Evolutionary conservation across 1,139 yeast species (phyloP).

Genomic region (Hyphopichia burtonii): DNA sequence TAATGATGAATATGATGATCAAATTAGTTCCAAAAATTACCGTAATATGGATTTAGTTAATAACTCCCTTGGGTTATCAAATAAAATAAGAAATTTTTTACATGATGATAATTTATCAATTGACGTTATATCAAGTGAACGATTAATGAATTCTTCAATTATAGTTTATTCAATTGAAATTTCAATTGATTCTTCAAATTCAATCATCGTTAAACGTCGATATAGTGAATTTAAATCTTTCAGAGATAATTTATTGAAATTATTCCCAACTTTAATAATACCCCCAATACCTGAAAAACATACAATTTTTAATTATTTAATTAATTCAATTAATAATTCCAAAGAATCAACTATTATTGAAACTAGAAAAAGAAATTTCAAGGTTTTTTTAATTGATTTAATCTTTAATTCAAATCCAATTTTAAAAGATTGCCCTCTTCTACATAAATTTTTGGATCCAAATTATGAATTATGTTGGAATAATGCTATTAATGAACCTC

Average conservation of each 20-base stretch:
- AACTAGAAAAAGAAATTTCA: slow-evolving; percentile 41
- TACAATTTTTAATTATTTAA: slow-evolving; percentile 41
- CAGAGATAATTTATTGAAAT: slow-evolving; percentile 40
- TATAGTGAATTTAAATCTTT: slow-evolving; percentile 57
- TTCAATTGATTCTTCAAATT: slow-evolving; percentile 11
- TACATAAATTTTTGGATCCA: slow-evolving; percentile 49
- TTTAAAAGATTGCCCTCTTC: slow-evolving; percentile 28
- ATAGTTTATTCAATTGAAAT: slow-evolving; percentile 42
- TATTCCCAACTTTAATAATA: slow-evolving; percentile 50
- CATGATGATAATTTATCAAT: slow-evolving; percentile 26
- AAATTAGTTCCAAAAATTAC: background rate
- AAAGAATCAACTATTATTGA: slow-evolving; percentile 41
- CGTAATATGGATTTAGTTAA: slow-evolving; percentile 22
- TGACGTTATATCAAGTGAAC: slow-evolving; percentile 36
- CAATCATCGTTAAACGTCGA: slow-evolving; percentile 45
- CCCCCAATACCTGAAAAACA: slow-evolving; percentile 65
- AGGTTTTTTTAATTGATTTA: slow-evolving; percentile 36
- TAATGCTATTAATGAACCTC: slow-evolving; percentile 48
- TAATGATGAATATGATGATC: too few relatives aligned
- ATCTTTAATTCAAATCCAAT: slow-evolving; percentile 26
- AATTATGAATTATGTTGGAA: slow-evolving; percentile 49
- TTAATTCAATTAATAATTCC: slow-evolving; percentile 38
- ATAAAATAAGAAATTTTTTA: slow-evolving; percentile 30
- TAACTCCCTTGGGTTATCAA: slow-evolving; percentile 41
- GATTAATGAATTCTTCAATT: slow-evolving; percentile 37